A percentile compares a stretch with the other conserved stretches of the same genome.
Conservation (phyloP, 2,329 filamentous ascomycete genomes). For the Ascomycota sp. region DNA sequence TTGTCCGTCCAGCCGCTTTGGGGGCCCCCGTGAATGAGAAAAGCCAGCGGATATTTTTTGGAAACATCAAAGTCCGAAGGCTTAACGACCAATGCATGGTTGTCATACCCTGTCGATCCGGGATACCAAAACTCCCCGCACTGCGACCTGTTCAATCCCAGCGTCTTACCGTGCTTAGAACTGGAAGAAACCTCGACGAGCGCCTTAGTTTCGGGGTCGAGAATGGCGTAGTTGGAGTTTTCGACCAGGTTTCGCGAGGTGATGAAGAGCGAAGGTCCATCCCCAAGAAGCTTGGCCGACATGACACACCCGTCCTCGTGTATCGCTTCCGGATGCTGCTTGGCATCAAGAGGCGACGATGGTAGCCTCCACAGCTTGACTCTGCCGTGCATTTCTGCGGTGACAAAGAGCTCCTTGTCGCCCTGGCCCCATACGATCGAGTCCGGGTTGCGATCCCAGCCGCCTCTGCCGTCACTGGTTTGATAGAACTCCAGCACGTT, state of each 20-base stretch:
- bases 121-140: slow-evolving; percentile 46
- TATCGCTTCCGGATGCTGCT: slow-evolving; percentile 24
- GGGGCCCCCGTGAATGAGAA: slow-evolving; percentile 66
- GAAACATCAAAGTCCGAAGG: slow-evolving; percentile 42
- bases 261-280: slow-evolving; percentile 31
- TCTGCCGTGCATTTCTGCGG: slow-evolving; percentile 46
- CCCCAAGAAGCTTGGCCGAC: slow-evolving; percentile 28
- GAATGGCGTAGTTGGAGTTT: slow-evolving; percentile 43
- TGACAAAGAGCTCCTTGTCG: slow-evolving; percentile 44
- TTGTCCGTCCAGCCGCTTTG: slow-evolving; percentile 53
- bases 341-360: slow-evolving; percentile 26
- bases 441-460: slow-evolving; percentile 37
- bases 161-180: slow-evolving; percentile 39
- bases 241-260: slow-evolving; percentile 48
- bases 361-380: slow-evolving; percentile 39
- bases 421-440: slow-evolving; percentile 33
- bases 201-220: slow-evolving; percentile 22
- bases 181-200: slow-evolving; percentile 34
- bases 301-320: slow-evolving; percentile 30
- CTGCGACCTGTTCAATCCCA: slow-evolving; percentile 41
- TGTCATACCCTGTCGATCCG: slow-evolving; percentile 37
- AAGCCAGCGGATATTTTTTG: slow-evolving; percentile 58
- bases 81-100: slow-evolving; percentile 46
- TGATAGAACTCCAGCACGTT: slow-evolving; percentile 40
- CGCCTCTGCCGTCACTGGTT: slow-evolving; percentile 37